These are phyloP conservation scores for Talaromyces proteolyticus DNA, from an alignment of 495 filamentous ascomycete species.

Conservation along the genomic window DNA sequence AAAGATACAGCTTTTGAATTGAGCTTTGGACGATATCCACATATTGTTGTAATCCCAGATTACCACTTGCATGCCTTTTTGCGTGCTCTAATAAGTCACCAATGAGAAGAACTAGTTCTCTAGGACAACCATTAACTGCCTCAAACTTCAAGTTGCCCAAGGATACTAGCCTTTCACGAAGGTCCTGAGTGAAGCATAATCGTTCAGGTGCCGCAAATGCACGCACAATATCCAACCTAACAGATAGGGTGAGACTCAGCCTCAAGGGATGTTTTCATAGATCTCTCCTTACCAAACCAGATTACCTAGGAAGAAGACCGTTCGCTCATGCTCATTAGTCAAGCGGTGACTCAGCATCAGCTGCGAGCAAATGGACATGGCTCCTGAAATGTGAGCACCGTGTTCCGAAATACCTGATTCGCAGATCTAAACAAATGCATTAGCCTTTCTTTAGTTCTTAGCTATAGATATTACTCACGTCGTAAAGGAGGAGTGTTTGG, in stretches of 20 bases:
- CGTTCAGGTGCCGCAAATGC: slow-evolving; percentile 24
- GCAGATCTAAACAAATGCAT: slow-evolving; percentile 19
- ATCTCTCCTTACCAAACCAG: slow-evolving; percentile 21
- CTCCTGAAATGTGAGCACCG: slow-evolving; percentile 33
- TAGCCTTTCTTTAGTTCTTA: neutral
- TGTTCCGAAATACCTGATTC: slow-evolving; percentile 31
- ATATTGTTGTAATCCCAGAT: slow-evolving; percentile 14
- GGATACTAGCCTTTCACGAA: slow-evolving; percentile 23
- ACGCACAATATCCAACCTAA: slow-evolving; percentile 33
- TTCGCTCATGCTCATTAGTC: slow-evolving; percentile 17
- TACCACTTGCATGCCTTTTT: slow-evolving; percentile 22
- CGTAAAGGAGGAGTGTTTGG: slow-evolving; percentile 31
- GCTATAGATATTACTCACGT: slow-evolving; percentile 21
- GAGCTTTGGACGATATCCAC: slow-evolving; percentile 11
- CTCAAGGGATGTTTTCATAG: neutral
- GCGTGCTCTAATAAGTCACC: slow-evolving; percentile 24
- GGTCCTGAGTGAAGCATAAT: slow-evolving; percentile 28
- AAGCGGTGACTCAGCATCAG: slow-evolving; percentile 22
- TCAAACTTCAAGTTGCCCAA: slow-evolving; percentile 26
- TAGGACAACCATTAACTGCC: slow-evolving; percentile 29
- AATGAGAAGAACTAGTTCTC: slow-evolving; percentile 28
- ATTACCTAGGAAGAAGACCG: slow-evolving; percentile 32
- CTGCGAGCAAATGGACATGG: slow-evolving; percentile 31
- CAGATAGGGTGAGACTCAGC: neutral
- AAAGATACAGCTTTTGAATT: slow-evolving; percentile 21